Evolutionary conservation across 192 early-diverging fungal species (phyloP).

Genomic region (Powellomyces hirtus): DNA sequence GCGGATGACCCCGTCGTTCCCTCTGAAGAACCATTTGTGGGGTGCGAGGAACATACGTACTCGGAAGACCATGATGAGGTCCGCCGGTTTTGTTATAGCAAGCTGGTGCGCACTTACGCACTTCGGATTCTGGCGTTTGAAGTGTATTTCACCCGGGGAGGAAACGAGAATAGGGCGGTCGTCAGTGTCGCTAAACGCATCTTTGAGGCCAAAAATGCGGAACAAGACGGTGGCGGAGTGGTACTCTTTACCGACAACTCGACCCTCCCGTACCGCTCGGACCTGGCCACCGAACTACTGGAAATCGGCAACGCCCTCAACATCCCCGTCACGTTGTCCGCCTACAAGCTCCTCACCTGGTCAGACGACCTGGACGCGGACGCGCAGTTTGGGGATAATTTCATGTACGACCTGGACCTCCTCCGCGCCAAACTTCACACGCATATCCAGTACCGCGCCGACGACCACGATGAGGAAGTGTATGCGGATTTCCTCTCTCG

Average conservation of each 20-base stretch:
- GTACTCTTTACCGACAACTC: slow-evolving; percentile 19
- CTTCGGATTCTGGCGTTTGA: slow-evolving; percentile 36
- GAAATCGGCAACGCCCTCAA: neutral
- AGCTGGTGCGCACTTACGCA: slow-evolving; percentile 12
- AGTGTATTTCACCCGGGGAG: slow-evolving; percentile 18
- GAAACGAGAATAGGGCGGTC: neutral
- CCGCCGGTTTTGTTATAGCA: slow-evolving; percentile 14
- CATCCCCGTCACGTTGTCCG: slow-evolving; percentile 14
- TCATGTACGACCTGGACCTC: slow-evolving; percentile 27
- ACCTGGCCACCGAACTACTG: neutral
- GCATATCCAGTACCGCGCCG: neutral
- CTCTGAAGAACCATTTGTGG: slow-evolving; percentile 7
- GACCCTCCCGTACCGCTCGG: neutral
- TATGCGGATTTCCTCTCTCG: slow-evolving; percentile 9
- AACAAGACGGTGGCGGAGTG: neutral
- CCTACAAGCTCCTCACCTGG: slow-evolving; percentile 11
- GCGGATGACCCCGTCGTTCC: slow-evolving; percentile 3
- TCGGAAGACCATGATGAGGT: slow-evolving; percentile 6
- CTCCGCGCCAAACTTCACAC: slow-evolving; percentile 15
- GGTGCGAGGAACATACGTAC: neutral
- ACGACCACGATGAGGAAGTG: slow-evolving; percentile 1
- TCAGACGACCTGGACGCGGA: slow-evolving; percentile 24
- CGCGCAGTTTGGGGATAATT: slow-evolving; percentile 23
- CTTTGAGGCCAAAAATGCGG: slow-evolving; percentile 1
- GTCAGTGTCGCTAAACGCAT: slow-evolving; percentile 11